phyloP scores from a whole-genome alignment of 352 stramenopile species.

The Globisporangium polare region DNA sequence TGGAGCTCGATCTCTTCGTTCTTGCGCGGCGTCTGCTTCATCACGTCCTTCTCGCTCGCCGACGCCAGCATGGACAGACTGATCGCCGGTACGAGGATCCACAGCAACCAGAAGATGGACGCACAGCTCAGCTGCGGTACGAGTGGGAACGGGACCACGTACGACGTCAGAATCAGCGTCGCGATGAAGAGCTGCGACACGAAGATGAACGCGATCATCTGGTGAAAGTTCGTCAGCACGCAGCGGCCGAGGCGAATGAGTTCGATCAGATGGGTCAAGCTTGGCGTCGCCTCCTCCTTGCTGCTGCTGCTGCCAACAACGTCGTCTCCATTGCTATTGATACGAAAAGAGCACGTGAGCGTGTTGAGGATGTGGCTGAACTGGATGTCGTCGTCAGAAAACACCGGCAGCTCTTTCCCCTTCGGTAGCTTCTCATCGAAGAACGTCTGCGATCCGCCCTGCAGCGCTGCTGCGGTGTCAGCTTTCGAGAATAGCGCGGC shows the following conservation, averaged over 20 bases:
- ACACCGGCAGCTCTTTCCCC: constrained; percentile 53
- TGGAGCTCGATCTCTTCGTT: constrained; percentile 67
- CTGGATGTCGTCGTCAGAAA: constrained; percentile 70
- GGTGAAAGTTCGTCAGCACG: constrained; percentile 82
- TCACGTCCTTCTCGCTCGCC: constrained; percentile 61
- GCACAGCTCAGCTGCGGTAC: constrained; percentile 67
- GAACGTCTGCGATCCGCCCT: constrained; percentile 60
- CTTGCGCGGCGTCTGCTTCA: constrained; percentile 84
- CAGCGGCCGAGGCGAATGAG: constrained; percentile 73
- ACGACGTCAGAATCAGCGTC: constrained; percentile 63
- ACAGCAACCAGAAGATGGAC: constrained; percentile 84
- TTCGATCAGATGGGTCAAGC: constrained; percentile 69
- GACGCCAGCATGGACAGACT: constrained; percentile 78
- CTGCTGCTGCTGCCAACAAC: constrained; percentile 8
- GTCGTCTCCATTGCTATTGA: constrained; percentile 31
- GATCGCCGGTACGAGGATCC: constrained; percentile 68
- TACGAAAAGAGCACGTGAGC: constrained; percentile 68
- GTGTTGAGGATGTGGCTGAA: constrained; percentile 86
- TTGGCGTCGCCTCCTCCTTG: constrained; percentile 33
- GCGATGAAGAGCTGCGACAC: constrained; percentile 80
- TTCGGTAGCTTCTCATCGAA: constrained; percentile 64
- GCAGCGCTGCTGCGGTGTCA: constrained; percentile 65
- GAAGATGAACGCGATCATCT: constrained; percentile 84
- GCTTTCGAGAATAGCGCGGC: constrained; percentile 70
- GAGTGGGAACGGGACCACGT: constrained; percentile 71